These are phyloP conservation scores for Gloeophyllum trabeum DNA, from an alignment of 768 basidiomycete genomes.

Conservation along the genomic window DNA sequence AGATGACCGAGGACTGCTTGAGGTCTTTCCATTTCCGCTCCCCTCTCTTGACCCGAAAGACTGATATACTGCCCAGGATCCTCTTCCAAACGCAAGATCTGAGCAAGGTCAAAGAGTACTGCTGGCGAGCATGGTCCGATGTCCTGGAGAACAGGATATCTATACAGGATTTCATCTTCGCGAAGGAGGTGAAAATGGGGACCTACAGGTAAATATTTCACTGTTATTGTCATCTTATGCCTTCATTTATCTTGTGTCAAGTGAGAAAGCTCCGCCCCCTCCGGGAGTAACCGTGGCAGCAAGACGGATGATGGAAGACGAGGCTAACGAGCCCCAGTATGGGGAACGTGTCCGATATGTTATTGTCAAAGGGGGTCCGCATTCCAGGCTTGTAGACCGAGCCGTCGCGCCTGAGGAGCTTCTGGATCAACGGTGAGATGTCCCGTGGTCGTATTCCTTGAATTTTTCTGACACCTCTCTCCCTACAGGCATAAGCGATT, in stretches of 20 bases:
- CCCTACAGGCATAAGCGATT: conserved; percentile 49
- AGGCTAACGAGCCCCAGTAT: conserved; percentile 79
- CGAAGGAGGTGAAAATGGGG: conserved; percentile 89
- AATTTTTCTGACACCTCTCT: neutral
- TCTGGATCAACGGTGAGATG: conserved; percentile 44
- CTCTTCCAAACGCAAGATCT: conserved; percentile 87
- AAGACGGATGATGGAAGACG: conserved; percentile 60
- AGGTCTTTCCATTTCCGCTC: conserved; percentile 45
- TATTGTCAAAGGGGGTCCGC: conserved; percentile 56
- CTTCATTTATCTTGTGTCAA: conserved; percentile 20
- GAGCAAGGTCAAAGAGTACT: conserved; percentile 83
- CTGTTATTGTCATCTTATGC: neutral
- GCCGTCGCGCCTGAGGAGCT: conserved; percentile 68
- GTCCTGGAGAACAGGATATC: conserved; percentile 72
- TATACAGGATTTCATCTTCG: conserved; percentile 89
- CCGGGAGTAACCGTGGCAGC: conserved; percentile 89
- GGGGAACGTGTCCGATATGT: conserved; percentile 92
- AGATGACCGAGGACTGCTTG: conserved; percentile 83
- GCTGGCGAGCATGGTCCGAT: conserved; percentile 73
- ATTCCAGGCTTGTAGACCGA: conserved; percentile 58
- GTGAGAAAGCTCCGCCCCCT: conserved; percentile 77
- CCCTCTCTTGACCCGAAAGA: neutral
- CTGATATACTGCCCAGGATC: conserved; percentile 38
- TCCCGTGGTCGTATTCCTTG: neutral
- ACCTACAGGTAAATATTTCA: conserved; percentile 61